These are phyloP conservation scores for Vigna unguiculata DNA, from an alignment of 306 rosid species.

Conservation along the genomic window DNA sequence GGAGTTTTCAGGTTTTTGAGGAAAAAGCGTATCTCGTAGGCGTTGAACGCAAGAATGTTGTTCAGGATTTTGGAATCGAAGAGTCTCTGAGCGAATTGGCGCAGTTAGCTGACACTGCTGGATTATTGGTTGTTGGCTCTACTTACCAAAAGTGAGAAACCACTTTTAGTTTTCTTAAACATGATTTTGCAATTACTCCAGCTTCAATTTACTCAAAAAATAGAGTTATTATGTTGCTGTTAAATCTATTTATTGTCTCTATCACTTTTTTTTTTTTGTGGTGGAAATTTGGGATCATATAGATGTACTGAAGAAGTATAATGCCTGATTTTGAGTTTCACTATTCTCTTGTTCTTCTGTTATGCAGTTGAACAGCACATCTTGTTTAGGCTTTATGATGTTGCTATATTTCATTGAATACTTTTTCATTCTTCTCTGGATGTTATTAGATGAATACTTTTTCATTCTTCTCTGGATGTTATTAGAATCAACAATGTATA, in stretches of 20 bases:
- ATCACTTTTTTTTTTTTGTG: background rate
- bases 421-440: constrained; percentile 5
- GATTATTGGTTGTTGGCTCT: constrained; percentile 83
- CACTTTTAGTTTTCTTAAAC: constrained; percentile 7
- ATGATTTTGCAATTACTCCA: background rate
- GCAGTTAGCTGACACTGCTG: constrained; percentile 97
- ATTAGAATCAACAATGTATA: background rate
- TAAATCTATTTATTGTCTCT: background rate
- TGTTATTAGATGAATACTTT: background rate
- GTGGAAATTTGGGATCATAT: background rate
- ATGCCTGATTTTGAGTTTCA: constrained; percentile 12
- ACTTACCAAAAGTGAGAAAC: constrained; percentile 86
- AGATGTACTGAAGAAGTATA: background rate
- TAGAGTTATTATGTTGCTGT: background rate
- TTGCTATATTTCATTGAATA: background rate
- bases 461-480: constrained; percentile 3
- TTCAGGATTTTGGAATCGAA: constrained; percentile 65
- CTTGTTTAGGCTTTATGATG: background rate
- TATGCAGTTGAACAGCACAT: background rate
- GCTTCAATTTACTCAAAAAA: background rate
- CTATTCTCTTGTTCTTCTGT: background rate
- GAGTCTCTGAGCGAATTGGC: constrained; percentile 81
- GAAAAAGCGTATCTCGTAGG: constrained; percentile 91
- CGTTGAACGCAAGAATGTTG: constrained; percentile 73
- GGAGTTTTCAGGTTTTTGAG: constrained; percentile 67